Base-by-base conservation (phyloP, 2,329 filamentous ascomycete species). In the Tolypocladium capitatum region DNA sequence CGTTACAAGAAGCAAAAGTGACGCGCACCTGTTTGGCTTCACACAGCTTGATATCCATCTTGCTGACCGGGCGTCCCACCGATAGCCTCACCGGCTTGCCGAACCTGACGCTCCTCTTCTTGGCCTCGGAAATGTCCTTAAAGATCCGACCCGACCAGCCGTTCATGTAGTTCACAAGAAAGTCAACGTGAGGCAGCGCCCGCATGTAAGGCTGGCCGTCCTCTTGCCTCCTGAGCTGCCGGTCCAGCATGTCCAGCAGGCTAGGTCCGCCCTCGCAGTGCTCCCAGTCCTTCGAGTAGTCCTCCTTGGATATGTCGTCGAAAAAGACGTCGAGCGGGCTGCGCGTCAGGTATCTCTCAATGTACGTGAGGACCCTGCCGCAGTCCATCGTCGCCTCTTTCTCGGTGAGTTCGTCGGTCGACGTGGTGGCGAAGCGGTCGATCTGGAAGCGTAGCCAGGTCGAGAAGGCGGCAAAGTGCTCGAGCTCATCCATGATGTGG, bases 391-490 rank as follows among this genome's bases (percentile, higher is more conserved):
- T 78, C 1, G 84, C 80, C 55, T 92, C 86, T 54, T 84, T 85
- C 51, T 91, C 88, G 24, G 81, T 75, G 41, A 85, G 72, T 53
- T 96, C 91, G 21, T 88, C 81, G 8, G 72, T 74, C 16, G 73
- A 71, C 0, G 80, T 55, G 69, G 55, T 84, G 67, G 79, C 78
- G 42, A 91, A 76, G 14, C 83, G 77, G 53, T 94, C 86, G 49
- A 95, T 91, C 58, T 90, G 82, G 57, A 88, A 78, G 32, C 83
- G 80, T 45, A 97, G 70, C 91, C 91, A 97, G 46, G 75, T 73
- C 1, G 86, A 90, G 60, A 96, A 97, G 5, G 79, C 75, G 2
- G 70, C 63, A 57, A 94, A 97, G 45, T 89, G 76, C 27, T 81
- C 75, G 16, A 91, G 75, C 63, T 97, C 91, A 48, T 85, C 80